These are phyloP conservation scores for Oryza rufipogon DNA, from an alignment of 176 grass and related monocot genomes.

Conservation along the genomic window DNA sequence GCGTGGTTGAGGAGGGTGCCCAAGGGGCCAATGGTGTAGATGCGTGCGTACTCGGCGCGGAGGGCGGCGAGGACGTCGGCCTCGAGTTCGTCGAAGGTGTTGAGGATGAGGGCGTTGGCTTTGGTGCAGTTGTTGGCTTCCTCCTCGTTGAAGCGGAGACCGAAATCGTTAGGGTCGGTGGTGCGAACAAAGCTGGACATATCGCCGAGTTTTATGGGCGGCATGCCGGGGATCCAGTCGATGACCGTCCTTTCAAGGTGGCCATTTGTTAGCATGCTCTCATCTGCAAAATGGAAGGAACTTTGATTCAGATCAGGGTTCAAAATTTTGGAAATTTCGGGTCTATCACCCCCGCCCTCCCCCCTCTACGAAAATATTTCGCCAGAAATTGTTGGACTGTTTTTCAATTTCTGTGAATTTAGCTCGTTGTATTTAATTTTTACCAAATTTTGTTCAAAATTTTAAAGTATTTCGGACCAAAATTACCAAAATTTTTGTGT, in stretches of 20 bases:
- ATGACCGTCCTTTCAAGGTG: conserved; percentile 42
- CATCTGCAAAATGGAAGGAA: conserved; percentile 30
- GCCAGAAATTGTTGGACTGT: no score
- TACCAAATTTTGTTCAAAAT: no score
- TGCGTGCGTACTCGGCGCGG: neutral
- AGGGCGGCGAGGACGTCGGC: conserved; percentile 37
- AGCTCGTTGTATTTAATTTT: no score
- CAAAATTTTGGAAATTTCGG: no score
- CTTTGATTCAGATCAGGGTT: no score
- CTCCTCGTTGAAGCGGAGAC: conserved; percentile 23
- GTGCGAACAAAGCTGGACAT: conserved; percentile 63
- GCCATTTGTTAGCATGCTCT: conserved; percentile 43
- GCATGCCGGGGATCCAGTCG: conserved; percentile 51
- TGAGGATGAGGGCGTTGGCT: conserved; percentile 53
- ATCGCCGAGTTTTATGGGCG: conserved; percentile 45
- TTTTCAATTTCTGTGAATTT: no score
- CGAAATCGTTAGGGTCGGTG: conserved; percentile 38
- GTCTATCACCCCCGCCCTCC: no score
- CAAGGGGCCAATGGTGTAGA: conserved; percentile 49
- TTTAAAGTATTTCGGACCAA: no score
- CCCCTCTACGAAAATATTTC: no score
- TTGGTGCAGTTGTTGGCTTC: conserved; percentile 40
- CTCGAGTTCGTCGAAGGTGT: conserved; percentile 59
- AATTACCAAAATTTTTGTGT: no score
- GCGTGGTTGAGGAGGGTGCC: conserved; percentile 9